Conservation (phyloP, 805 yeast species). For the Suhomyces sp. region DNA sequence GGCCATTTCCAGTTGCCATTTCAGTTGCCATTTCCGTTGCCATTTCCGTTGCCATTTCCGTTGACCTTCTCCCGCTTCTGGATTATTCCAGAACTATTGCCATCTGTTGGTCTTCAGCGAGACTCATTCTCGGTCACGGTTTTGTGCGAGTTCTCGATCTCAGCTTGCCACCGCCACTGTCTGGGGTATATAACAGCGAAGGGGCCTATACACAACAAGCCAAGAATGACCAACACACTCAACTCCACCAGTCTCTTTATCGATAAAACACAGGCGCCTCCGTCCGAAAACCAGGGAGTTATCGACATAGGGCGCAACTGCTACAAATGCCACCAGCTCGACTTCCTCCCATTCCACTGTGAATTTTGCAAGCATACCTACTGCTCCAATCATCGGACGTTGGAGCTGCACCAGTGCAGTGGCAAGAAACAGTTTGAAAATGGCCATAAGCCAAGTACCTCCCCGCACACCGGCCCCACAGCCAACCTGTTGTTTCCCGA, state of each 20-base stretch:
- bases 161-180: conserved; percentile 15
- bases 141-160: not conserved
- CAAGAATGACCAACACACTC: conserved; percentile 1
- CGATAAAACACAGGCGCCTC: conserved; percentile 18
- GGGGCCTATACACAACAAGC: not conserved
- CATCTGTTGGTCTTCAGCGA: not conserved
- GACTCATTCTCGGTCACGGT: not conserved
- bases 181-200: not conserved
- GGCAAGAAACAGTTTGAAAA: conserved; percentile 10
- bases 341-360: conserved; percentile 58
- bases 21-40: no score
- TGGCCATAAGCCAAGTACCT: conserved; percentile 1
- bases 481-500: conserved; percentile 53
- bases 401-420: conserved; percentile 32
- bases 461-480: conserved; percentile 25
- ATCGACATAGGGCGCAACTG: conserved; percentile 62
- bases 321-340: conserved; percentile 48
- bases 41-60: no score
- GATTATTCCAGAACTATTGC: not conserved
- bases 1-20: no score
- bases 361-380: conserved; percentile 43
- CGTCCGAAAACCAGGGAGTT: conserved; percentile 31
- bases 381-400: conserved; percentile 49
- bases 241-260: conserved; percentile 17
- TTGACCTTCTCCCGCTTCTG: not conserved